phyloP scores from a whole-genome alignment of 1,284 basidiomycete species.

The Leccinum idahoense region DNA sequence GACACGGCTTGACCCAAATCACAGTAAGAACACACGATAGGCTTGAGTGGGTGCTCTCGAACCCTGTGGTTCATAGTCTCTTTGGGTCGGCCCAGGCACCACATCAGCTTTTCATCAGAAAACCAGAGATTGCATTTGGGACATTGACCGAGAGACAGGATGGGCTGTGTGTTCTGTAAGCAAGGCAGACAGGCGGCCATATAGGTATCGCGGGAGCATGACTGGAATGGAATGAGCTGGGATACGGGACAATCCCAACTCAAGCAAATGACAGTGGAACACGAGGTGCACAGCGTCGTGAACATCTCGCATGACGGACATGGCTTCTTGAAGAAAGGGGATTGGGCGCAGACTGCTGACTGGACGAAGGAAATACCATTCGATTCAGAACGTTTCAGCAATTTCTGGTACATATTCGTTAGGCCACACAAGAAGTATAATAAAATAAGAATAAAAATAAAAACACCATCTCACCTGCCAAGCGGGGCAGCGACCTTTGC shows the following conservation, averaged over 20 bases:
- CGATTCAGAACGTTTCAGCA: neutral
- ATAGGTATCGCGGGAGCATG: neutral
- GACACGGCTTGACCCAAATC: no score
- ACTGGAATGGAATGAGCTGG: slow-evolving; percentile 11
- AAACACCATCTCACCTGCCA: no score
- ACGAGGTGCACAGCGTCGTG: slow-evolving; percentile 11
- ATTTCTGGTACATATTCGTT: neutral
- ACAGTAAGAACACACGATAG: no score
- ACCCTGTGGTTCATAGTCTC: no score
- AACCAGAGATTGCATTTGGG: no score
- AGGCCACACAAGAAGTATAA: no score
- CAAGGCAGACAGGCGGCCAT: slow-evolving; percentile 12
- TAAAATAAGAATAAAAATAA: no score
- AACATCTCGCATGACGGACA: slow-evolving; percentile 15
- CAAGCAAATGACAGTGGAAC: slow-evolving; percentile 15
- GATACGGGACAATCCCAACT: slow-evolving; percentile 18
- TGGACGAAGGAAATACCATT: neutral
- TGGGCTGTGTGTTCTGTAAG: neutral
- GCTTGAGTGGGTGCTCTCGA: no score
- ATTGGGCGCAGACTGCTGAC: neutral
- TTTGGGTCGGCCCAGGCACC: no score
- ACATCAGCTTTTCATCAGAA: no score
- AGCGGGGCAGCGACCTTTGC: no score
- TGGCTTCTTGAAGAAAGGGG: neutral
- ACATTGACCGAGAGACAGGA: no score